Evolutionary conservation across 805 yeast species (phyloP), one percentile per base, ranked within the genome.

Genomic region (Brettanomyces anomalus): DNA sequence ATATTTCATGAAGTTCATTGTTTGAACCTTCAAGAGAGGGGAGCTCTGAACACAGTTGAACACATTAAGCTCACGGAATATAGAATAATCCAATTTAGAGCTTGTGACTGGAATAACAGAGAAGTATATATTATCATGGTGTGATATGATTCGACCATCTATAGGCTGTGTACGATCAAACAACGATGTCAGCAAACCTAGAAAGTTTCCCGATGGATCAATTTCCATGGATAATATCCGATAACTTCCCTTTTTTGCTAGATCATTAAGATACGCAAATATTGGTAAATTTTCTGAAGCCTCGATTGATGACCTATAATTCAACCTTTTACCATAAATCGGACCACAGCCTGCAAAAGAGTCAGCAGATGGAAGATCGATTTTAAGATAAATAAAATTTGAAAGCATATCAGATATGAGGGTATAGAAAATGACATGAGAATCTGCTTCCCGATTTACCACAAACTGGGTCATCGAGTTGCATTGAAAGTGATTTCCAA

Each of bases 261-360:
- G 15, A 13, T 39, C 34, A 33, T 51, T 46, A n/a, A 52, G 26
- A 32, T 49, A 47, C 3, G 26, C n/a, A 36, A 50, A 45, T 4
- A 51, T 20, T 4, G 55, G 53, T 13, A 48, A n/a, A 11, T 24
- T 24, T 5, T 40, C 42, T 24, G 33, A 17, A 13, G 34, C 30
- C 10, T 31, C 31, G 4, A 48, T 46, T 13, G 24, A 31, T 15
- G 35, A 26, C 18, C 43, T 46, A 33, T 51, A 51, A 26, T 51
- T 40, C 33, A 35, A 41, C 3, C 39, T 33, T 16, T 40, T 20
- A 6, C 40, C 32, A 16, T 24, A 19, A 11, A 38, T 21, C 2
- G 43, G 37, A 5, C 33, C 40, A 21, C 31, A 20, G 3, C 15
- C 10, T 3, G 31, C 14, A 8, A 28, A 33, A 31, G 38, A 21